Base-by-base conservation (phyloP, 2,329 filamentous ascomycete species). In the Pseudogymnoascus sp. region DNA sequence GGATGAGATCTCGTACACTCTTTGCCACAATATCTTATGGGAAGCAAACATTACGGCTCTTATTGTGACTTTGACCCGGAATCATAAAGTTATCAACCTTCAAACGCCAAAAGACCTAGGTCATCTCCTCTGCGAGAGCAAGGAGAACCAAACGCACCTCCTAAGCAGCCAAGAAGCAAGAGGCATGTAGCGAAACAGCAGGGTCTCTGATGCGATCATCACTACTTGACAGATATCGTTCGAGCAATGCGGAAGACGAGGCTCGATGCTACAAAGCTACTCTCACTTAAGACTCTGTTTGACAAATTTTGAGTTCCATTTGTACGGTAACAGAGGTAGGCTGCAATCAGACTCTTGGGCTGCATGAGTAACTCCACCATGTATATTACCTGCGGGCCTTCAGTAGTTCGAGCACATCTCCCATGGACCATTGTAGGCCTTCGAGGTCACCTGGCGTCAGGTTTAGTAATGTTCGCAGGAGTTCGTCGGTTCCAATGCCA, bases 191-290 rank as follows among this genome's bases (percentile, higher is more conserved):
- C 71, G 75, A 19, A 75, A 78, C 61, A 7, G 35, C 15, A 67
- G 67, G 19, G 70, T 72, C 10, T 66, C 65, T 13, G 74, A 77
- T 60, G 73, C 76, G 2, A 67, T 78, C 1, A 69, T 75, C 3
- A 56, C 63, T 0, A 77, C 75, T 0, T 79, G 73, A 74, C 72
- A 75, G 59, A 68, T 75, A 10, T 74, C 73, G 0, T 75, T 75
- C 60, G 66, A 74, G 15, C 65, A 17, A 76, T 80, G 38, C 73
- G 69, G 2, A 64, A 67, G 1, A 63, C 68, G 29, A 23, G 62
- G 21, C 64, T 64, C 26, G 7, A 17, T 46, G 68, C 68, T 62
- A 62, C 64, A 4, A 35, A 65, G 10, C 60, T 70, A 13, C 29
- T 70, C 4, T 68, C 64, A 11, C 40, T 69, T 1, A 69, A 70